Percentiles rank a stretch among this genome's conserved stretches.
Evolutionary conservation across 164 flowering plant species (phyloP).

Genomic region (Umbellularia californica): DNA sequence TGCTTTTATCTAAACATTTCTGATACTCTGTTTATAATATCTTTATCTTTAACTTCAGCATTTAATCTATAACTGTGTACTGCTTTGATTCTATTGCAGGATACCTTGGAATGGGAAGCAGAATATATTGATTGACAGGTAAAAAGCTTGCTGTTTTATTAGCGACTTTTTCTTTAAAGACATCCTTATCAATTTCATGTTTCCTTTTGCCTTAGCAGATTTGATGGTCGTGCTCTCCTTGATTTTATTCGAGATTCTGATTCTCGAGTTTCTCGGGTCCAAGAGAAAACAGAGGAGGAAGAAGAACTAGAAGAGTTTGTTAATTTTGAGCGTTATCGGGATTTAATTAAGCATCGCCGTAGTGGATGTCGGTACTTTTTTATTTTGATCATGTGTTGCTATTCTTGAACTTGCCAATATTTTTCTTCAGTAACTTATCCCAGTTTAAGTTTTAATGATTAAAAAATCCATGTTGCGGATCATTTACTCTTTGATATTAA

Average conservation of each 20-base stretch:
- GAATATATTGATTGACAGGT: constrained; percentile 89
- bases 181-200: neutral
- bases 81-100: constrained; percentile 33
- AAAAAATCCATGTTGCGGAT: neutral
- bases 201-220: constrained; percentile 39
- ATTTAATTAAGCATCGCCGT: constrained; percentile 99
- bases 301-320: constrained; percentile 99
- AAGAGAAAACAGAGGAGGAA: constrained; percentile 81
- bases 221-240: constrained; percentile 96
- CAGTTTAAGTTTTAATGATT: neutral
- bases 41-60: neutral
- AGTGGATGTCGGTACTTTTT: constrained; percentile 99
- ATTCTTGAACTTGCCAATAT: constrained; percentile 10
- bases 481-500: no score
- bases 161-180: neutral
- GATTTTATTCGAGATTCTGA: constrained; percentile 81
- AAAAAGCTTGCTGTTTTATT: constrained; percentile 4
- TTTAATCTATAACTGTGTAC: neutral
- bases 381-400: constrained; percentile 14
- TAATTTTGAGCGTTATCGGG: constrained; percentile 99
- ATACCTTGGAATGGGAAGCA: constrained; percentile 98
- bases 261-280: constrained; percentile 42
- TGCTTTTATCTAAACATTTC: neutral
- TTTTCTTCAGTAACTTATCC: neutral
- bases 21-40: neutral